Base-by-base conservation (phyloP, 495 filamentous ascomycete genomes). In the Trichoderma reesei region DNA sequence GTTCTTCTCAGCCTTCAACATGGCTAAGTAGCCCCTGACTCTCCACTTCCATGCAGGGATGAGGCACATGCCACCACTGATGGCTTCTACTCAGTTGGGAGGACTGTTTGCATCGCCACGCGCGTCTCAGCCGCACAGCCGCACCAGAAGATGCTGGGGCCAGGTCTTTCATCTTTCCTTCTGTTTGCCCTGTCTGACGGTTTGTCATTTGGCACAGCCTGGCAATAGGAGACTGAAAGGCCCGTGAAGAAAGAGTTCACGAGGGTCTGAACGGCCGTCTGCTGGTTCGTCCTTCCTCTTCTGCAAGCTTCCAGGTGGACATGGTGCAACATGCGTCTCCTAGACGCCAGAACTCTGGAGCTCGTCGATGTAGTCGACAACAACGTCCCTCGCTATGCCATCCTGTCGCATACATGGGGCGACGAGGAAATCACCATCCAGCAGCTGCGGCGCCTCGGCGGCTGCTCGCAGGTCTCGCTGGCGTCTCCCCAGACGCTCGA, bases 341-440 rank as follows among this genome's bases (percentile, higher is more conserved):
- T 48, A 20, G n/a, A 48, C n/a, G 44, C 44, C 44, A 48, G 18
- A 37, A 20, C 56, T 3, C 44, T 69, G 3, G 61, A 48, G 61
- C 14, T 60, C 9, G 65, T 54, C 48, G 8, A 33, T 36, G 20
- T 51, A 9, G 59, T 33, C 37, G 44, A 20, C 44, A 18, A 48
- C n/a, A 3, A 20, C 3, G 31, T 26, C 60, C 34, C 64, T 7
- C 10, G 16, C 5, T 69, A 69, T 48, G 68, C 68, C 42, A 69
- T 69, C 37, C 46, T 70, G 0, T 66, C 68, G 31, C 65, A 68
- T 41, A 68, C 65, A 3, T 68, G 67, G 70, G 67, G 64, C 61
- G 60, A 67, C 5, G 68, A 67, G 13, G 69, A 71, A 62, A 64
- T 72, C 18, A 67, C 64, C 8, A 65, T 69, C 13, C 63, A 61